Percentiles rank a stretch among this genome's conserved stretches.
phyloP scores from a whole-genome alignment of 129 eudicot species.

The Calendula officinalis region DNA sequence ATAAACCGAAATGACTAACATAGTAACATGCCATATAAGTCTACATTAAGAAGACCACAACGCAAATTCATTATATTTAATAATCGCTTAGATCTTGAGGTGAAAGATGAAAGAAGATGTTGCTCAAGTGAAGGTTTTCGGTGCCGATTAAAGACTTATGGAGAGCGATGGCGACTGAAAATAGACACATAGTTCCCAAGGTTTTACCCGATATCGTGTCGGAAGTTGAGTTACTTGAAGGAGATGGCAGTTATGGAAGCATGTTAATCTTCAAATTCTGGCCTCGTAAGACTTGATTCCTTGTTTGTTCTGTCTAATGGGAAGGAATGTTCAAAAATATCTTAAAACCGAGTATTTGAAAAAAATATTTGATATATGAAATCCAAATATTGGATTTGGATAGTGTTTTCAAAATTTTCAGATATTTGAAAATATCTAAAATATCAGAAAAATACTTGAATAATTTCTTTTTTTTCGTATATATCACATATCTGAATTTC shows the following conservation, averaged over 20 bases:
- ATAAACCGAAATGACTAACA: constrained; percentile 1
- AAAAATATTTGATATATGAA: too few species aligned
- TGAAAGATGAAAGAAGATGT: constrained; percentile 34
- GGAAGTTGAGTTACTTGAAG: constrained; percentile 39
- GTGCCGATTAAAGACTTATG: constrained; percentile 38
- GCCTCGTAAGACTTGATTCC: constrained; percentile 26
- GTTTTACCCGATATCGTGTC: constrained; percentile 34
- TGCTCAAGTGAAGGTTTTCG: constrained; percentile 31
- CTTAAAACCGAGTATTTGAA: too few species aligned
- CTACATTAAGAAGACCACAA: neutral
- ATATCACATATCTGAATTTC: too few species aligned
- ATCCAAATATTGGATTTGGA: too few species aligned
- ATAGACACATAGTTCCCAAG: constrained; percentile 1
- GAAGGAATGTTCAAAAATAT: too few species aligned
- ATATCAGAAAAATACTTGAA: too few species aligned
- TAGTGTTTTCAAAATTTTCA: too few species aligned
- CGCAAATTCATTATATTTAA: neutral
- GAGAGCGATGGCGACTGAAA: constrained; percentile 34
- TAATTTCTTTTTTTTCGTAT: too few species aligned
- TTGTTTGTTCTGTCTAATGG: neutral
- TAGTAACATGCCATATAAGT: neutral
- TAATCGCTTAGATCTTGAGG: neutral
- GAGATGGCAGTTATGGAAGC: constrained; percentile 51
- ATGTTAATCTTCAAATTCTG: constrained; percentile 42
- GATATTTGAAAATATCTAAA: too few species aligned